A percentile compares a stretch with the other conserved stretches of the same genome.
Evolutionary conservation across 495 filamentous ascomycete genomes (phyloP).

Genomic region (Amphirosellinia nigrospora): DNA sequence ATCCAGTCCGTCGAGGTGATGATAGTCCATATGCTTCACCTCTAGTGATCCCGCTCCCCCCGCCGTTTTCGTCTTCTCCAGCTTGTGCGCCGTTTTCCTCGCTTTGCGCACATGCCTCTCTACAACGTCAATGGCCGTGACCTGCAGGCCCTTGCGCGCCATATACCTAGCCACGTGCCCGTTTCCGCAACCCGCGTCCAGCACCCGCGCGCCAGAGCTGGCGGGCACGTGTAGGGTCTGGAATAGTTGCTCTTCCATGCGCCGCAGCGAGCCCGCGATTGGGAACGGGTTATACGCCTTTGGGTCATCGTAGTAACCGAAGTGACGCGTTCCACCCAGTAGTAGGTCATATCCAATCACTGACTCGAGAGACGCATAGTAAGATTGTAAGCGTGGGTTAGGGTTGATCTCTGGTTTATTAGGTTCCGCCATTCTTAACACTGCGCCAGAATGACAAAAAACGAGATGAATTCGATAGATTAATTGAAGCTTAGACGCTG

Average conservation of each 20-base stretch:
- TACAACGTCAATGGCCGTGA: slow-evolving; percentile 19
- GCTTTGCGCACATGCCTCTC: slow-evolving; percentile 17
- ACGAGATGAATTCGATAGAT: not conserved
- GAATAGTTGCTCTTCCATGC: slow-evolving; percentile 23
- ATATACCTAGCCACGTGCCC: slow-evolving; percentile 19
- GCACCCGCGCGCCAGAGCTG: not conserved
- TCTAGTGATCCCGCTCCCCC: not conserved
- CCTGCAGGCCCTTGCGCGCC: slow-evolving; percentile 14
- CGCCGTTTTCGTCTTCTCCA: not conserved
- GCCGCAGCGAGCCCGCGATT: slow-evolving; percentile 6
- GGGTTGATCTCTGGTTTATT: slow-evolving; percentile 2
- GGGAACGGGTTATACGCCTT: slow-evolving; percentile 23
- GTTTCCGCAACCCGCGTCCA: slow-evolving; percentile 24
- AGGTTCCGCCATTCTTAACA: slow-evolving; percentile 2
- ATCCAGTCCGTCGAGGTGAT: slow-evolving; percentile 18
- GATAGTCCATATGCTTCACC: slow-evolving; percentile 21
- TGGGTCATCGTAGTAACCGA: slow-evolving; percentile 25
- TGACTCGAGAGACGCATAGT: slow-evolving; percentile 34
- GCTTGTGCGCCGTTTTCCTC: slow-evolving; percentile 11
- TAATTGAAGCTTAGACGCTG: not conserved
- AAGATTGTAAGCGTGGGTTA: slow-evolving; percentile 30
- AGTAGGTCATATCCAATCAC: slow-evolving; percentile 19
- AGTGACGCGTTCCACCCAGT: slow-evolving; percentile 24
- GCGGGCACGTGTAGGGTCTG: not conserved
- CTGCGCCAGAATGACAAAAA: not conserved